phyloP scores from a whole-genome alignment of 2,329 filamentous ascomycete species.

The Aulographum hederae region DNA sequence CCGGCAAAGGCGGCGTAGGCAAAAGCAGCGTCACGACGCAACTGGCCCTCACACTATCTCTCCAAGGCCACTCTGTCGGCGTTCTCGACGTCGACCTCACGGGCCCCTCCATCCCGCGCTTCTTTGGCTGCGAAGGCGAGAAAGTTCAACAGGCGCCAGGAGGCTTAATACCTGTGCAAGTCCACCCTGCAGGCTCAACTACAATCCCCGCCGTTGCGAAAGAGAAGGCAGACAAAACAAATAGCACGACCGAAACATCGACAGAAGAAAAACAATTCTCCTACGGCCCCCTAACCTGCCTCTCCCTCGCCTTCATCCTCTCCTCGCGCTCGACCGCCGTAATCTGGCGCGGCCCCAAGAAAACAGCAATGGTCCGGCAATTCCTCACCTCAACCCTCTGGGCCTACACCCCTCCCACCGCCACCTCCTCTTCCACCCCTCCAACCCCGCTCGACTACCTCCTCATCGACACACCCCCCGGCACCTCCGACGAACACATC shows the following conservation, averaged over 20 bases:
- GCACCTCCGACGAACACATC: slow-evolving; percentile 94
- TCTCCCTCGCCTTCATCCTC: slow-evolving; percentile 86
- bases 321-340: slow-evolving; percentile 73
- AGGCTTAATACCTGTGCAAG: slow-evolving; percentile 79
- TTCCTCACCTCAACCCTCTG: slow-evolving; percentile 72
- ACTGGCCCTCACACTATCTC: slow-evolving; percentile 72
- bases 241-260: slow-evolving; percentile 6
- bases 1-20: slow-evolving; percentile 92
- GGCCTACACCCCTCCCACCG: slow-evolving; percentile 1
- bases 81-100: slow-evolving; percentile 94
- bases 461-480: slow-evolving; percentile 87
- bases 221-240: slow-evolving; percentile 4
- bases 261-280: slow-evolving; percentile 6
- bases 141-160: slow-evolving; percentile 85
- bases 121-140: slow-evolving; percentile 74
- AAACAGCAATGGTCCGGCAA: slow-evolving; percentile 96
- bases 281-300: slow-evolving; percentile 56
- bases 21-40: slow-evolving; percentile 98
- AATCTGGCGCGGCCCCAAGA: slow-evolving; percentile 95
- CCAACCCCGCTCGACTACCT: slow-evolving; percentile 67
- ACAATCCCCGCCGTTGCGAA: slow-evolving; percentile 6
- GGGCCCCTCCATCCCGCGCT: slow-evolving; percentile 85
- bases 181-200: slow-evolving; percentile 54
- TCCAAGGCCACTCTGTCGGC: slow-evolving; percentile 75
- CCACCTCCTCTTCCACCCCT: slow-evolving; percentile 32